Conservation (phyloP, 2,329 filamentous ascomycete genomes). For the Bipolaris oryzae region DNA sequence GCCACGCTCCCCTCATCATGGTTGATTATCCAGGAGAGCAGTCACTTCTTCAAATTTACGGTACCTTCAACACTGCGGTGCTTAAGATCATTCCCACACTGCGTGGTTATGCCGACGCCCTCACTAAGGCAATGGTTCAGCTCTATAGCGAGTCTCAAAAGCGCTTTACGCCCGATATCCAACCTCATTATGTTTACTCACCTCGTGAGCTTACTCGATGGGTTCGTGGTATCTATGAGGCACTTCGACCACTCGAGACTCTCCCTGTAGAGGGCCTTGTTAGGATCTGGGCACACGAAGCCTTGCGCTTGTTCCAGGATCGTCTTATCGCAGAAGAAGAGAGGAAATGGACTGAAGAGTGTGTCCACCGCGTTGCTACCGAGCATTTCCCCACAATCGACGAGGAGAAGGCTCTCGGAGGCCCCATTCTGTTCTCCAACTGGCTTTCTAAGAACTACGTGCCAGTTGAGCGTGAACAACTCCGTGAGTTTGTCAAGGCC, state of each 20-base stretch:
- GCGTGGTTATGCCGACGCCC: conserved; percentile 90
- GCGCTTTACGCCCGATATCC: conserved; percentile 92
- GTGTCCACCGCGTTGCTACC: conserved; percentile 82
- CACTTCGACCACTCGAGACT: conserved; percentile 87
- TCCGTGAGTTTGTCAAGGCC: conserved; percentile 97
- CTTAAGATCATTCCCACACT: conserved; percentile 95
- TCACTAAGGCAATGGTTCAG: conserved; percentile 97
- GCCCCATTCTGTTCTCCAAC: conserved; percentile 97
- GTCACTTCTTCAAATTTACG: conserved; percentile 95
- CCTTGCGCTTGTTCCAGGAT: conserved; percentile 94
- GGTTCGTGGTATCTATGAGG: conserved; percentile 97
- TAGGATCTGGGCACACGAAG: conserved; percentile 98
- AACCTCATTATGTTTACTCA: conserved; percentile 99
- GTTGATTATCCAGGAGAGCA: conserved; percentile 97
- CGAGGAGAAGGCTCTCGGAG: conserved; percentile 83
- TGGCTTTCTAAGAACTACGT: conserved; percentile 99
- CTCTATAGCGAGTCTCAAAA: conserved; percentile 95
- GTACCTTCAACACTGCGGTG: conserved; percentile 94
- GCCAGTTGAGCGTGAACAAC: conserved; percentile 90
- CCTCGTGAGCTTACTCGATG: conserved; percentile 97
- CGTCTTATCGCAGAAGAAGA: conserved; percentile 94
- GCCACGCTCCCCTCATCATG: conserved; percentile 98
- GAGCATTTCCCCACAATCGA: conserved; percentile 97
- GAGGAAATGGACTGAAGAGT: conserved; percentile 90
- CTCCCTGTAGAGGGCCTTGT: conserved; percentile 89